Base-by-base conservation (phyloP, 2,329 filamentous ascomycete species). In the Fusarium multiceps region DNA sequence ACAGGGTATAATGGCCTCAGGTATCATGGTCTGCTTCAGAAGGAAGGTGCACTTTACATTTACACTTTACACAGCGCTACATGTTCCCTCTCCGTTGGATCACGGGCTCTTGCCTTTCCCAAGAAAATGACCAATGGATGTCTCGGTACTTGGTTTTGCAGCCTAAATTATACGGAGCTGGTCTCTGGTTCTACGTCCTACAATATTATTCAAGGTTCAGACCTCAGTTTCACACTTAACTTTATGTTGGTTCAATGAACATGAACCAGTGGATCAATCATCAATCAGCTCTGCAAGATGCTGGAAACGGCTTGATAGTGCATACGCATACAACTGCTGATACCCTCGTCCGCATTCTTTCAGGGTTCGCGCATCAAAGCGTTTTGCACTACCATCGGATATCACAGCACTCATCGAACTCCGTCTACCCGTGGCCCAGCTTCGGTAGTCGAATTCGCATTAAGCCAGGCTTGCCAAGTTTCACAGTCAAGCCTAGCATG, bases 201-300 rank as follows among this genome's bases (percentile, higher is more conserved):
- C 21, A 21, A 21, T 21, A 21, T 21, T 23, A 16, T 18, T 20
- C 7, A 34, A 34, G 32, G 10, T 34, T 23, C 18, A 25, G 21
- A 14, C 16, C 23, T 41, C 32, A 16, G 23, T 41, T 50, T 51
- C 30, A n/a, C 37, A 40, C 30, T 34, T 23, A 50, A 40, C 30
- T 51, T 7, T 21, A 20, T 21, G 34, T 25, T 30, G 12, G 21
- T 46, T 63, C 55, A 46, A 42, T 54, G 16, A 32, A 32, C 40
- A 42, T 54, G 47, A 32, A 32, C 40, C 56, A 53, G 72, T 68
- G 66, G 70, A 56, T 51, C 72, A 57, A 30, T 37, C 34, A n/a
- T 69, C 63, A 68, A 55, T 51, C 72, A 57, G 34, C 40, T 66
- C 60, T 75, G 69, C 72, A 74, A 54, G 54, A 60, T 65, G 74